A percentile compares a stretch with the other conserved stretches of the same genome.
Conservation (phyloP, 2,329 filamentous ascomycete genomes). For the Pseudogymnoascus sp. region DNA sequence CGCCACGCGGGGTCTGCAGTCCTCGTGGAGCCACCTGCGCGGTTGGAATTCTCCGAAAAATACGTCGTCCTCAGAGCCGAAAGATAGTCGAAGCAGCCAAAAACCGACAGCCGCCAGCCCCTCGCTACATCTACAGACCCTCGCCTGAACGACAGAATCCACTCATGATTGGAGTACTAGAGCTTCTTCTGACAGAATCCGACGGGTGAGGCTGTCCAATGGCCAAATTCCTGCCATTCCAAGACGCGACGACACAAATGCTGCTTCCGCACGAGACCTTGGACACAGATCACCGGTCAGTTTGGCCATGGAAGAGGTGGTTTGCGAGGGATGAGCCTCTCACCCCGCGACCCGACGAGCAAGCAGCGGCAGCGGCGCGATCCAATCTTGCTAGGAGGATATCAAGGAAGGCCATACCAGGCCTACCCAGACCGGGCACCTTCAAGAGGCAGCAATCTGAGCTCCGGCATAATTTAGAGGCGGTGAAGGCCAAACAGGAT, state of each 20-base stretch:
- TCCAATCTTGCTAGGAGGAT: conserved; percentile 24
- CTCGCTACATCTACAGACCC: neutral
- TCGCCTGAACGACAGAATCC: neutral
- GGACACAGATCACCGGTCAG: conserved; percentile 22
- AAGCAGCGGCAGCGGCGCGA: conserved; percentile 9
- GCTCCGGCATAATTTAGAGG: conserved; percentile 61
- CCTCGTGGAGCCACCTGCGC: conserved; percentile 2
- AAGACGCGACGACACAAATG: conserved; percentile 22
- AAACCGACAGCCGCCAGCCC: neutral
- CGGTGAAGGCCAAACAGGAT: conserved; percentile 50
- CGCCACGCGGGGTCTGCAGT: conserved; percentile 5
- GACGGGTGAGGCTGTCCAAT: conserved; percentile 6
- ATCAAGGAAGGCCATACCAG: conserved; percentile 59
- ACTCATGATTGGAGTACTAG: conserved; percentile 2
- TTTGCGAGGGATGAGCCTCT: conserved; percentile 24
- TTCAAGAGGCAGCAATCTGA: conserved; percentile 81
- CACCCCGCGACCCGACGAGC: conserved; percentile 16
- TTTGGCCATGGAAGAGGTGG: conserved; percentile 26
- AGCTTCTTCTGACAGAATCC: conserved; percentile 3
- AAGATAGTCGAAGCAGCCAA: neutral
- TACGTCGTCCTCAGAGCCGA: neutral
- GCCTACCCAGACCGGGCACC: conserved; percentile 66
- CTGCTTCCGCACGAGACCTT: conserved; percentile 21
- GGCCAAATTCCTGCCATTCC: conserved; percentile 2
- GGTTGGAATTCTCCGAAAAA: neutral